Evolutionary conservation across 306 rosid species (phyloP), one percentile per base, ranked within the genome.

Genomic region (Spatholobus suberectus): DNA sequence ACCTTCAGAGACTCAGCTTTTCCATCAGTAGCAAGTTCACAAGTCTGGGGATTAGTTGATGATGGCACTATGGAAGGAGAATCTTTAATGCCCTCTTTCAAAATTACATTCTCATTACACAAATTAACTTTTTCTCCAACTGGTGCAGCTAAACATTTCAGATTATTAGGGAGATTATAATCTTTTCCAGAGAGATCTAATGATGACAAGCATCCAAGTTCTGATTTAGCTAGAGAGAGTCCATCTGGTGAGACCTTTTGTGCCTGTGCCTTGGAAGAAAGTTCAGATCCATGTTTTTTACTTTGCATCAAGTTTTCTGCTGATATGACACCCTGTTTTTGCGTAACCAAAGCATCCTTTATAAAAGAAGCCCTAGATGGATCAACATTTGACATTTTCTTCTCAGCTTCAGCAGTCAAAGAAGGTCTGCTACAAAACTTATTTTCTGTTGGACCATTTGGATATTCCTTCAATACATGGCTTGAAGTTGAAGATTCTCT

Each of bases 1-100:
- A 92, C 98, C 90, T 90, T 80, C 62, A 17, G 76, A 66, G 81
- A 32, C 55, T 29, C 54, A 23, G 65, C 76, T 70, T 82, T 80
- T 75, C 52, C 84, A 71, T 82, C 84, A 6, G 15, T 71, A 7
- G 51, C 20, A 24, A 61, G 75, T 83, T 83, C 77, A 61, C 72
- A 58, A 80, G 43, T 87, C 21, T 54, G 83, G 66, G 73, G 49
- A 74, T 83, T 87, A 78, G 59, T 61, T 14, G 78, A 21, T 34
- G 46, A 47, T n/a, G 84, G 78, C 20, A 58, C 69, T 47, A 43
- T 40, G 20, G 79, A 14, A 73, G 76, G 76, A 46, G 88, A 57
- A 67, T 44, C 81, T 40, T 52, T 68, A 41, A 7, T 37, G 58
- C 76, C 59, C 73, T 77, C 86, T 83, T 81, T 78, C 15, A 86